These are phyloP conservation scores for Pestalotiopsis sp. DNA, from an alignment of 2,329 filamentous ascomycete genomes.

Conservation along the genomic window DNA sequence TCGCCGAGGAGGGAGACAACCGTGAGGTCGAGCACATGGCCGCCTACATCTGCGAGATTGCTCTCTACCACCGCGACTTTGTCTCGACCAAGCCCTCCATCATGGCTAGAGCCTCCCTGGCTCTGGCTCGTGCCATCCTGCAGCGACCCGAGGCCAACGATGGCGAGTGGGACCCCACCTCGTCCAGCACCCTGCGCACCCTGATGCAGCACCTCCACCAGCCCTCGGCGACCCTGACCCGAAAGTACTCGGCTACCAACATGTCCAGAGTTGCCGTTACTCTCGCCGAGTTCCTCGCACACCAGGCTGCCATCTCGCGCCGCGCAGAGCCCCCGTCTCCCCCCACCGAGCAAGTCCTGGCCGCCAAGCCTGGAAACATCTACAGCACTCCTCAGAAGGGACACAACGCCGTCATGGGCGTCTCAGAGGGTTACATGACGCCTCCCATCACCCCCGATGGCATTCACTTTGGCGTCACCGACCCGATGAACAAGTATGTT, in stretches of 20 bases:
- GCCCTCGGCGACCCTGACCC: constrained; percentile 59
- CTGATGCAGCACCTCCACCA: constrained; percentile 63
- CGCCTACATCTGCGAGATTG: constrained; percentile 91
- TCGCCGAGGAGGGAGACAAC: constrained; percentile 78
- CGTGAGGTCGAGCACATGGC: constrained; percentile 93
- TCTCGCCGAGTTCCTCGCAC: constrained; percentile 61
- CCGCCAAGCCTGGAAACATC: constrained; percentile 59
- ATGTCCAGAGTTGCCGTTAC: constrained; percentile 57
- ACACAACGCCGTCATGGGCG: constrained; percentile 61
- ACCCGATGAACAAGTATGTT: constrained; percentile 48
- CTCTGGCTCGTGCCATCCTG: constrained; percentile 84
- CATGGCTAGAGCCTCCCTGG: constrained; percentile 85
- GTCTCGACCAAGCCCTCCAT: constrained; percentile 90
- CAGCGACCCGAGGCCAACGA: constrained; percentile 76
- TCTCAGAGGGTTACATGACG: constrained; percentile 77
- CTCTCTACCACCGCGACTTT: constrained; percentile 95
- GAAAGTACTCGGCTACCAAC: constrained; percentile 61
- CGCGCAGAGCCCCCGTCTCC: constrained; percentile 61
- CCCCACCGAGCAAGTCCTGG: constrained; percentile 51
- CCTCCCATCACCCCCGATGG: constrained; percentile 84
- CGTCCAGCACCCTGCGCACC: constrained; percentile 66
- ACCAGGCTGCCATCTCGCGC: constrained; percentile 59
- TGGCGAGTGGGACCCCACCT: constrained; percentile 75
- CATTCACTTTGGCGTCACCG: constrained; percentile 52
- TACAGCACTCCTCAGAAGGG: constrained; percentile 82